Percentiles rank a stretch among this genome's conserved stretches.
These are phyloP conservation scores for Metarhizium rileyi DNA, from an alignment of 2,329 filamentous ascomycete species.

Conservation along the genomic window DNA sequence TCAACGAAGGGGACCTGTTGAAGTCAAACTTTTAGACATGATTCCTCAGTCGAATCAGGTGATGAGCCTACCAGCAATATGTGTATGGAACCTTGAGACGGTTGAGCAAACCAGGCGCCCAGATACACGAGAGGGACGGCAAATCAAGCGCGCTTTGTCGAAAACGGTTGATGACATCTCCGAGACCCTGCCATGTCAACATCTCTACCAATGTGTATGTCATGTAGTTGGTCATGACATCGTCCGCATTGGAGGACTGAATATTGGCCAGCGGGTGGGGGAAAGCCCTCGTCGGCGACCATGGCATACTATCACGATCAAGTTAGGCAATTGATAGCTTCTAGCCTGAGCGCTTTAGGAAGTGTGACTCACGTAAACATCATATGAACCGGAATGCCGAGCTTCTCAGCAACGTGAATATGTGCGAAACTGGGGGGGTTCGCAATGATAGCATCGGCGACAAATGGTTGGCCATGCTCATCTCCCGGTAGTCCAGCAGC, in stretches of 20 bases:
- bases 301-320: constrained; percentile 65
- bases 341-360: no score
- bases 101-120: constrained; percentile 70
- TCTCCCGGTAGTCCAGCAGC: constrained; percentile 28
- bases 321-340: neutral
- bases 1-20: constrained; percentile 57
- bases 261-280: constrained; percentile 82
- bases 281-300: constrained; percentile 76
- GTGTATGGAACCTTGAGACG: constrained; percentile 74
- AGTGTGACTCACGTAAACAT: constrained; percentile 69
- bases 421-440: constrained; percentile 72
- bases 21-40: constrained; percentile 1
- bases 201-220: constrained; percentile 81
- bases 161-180: constrained; percentile 85
- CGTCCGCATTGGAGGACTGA: constrained; percentile 63
- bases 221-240: constrained; percentile 70
- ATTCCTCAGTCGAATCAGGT: neutral
- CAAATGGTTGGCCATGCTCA: constrained; percentile 50
- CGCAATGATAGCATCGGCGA: constrained; percentile 73
- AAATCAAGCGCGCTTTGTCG: constrained; percentile 64
- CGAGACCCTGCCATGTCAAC: constrained; percentile 87
- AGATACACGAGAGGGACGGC: constrained; percentile 68
- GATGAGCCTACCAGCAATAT: constrained; percentile 62
- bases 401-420: constrained; percentile 63
- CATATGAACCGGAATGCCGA: constrained; percentile 67